Base-by-base conservation (phyloP, 2,329 filamentous ascomycete species). In the Sporothrix brasiliensis region DNA sequence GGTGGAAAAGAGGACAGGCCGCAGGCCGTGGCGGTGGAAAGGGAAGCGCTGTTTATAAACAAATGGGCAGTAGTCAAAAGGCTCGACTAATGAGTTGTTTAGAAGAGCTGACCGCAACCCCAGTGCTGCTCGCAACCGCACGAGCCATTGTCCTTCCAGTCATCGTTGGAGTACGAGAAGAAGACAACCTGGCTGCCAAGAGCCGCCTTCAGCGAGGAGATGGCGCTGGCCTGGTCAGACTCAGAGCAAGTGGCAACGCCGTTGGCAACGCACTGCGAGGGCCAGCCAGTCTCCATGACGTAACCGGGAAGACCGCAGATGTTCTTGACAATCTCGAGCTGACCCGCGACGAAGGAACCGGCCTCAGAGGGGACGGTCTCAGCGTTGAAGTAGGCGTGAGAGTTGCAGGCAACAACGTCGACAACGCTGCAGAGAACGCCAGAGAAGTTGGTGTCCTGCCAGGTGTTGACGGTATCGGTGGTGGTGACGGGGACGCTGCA, bases 221-320 rank as follows among this genome's bases (percentile, higher is more conserved):
- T 88, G 76, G 94, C 94, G 56, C 77, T 80, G 67, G 82, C 82
- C 86, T 98, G 94, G 83, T 94, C 83, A 1, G 78, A 54, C 5
- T 75, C 66, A 75, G 91, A 89, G 70, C 94, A 88, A 76, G 92
- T 83, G 71, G 93, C 93, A 24, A 78, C 78, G 72, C 92, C 92
- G 82, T 95, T 94, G 82, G 87, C 80, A 41, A 80, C 76, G 78
- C 94, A 94, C 9, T 79, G 75, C 69, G 83, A 89, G 74, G 94
- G 94, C 93, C 94, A 98, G 77, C 94, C 94, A 70, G 91, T 92
- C 89, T 98, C 94, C 75, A 96, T 85, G 83, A 94, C 92, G 84
- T 92, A 88, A 75, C 89, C 90, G 50, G 87, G 82, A 84, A 91
- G 91, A 78, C 86, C 86, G 87, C 94, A 98, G 76, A 92, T 75